phyloP scores from a whole-genome alignment of 2,329 filamentous ascomycete genomes.

The Stylonectria norvegica region DNA sequence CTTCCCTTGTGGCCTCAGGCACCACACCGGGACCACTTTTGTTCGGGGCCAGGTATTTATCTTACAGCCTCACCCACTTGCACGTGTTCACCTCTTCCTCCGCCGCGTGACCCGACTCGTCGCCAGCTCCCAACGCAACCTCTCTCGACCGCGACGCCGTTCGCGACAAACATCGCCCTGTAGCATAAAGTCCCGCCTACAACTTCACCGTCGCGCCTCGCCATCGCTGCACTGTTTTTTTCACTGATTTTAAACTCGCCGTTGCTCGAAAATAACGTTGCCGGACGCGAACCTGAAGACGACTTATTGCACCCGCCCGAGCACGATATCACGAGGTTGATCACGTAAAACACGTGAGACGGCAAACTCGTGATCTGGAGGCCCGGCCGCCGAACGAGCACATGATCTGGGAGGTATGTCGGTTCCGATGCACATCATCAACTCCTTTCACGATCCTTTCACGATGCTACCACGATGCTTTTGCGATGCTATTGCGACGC shows the following conservation, averaged over 20 bases:
- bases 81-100: slow-evolving; percentile 39
- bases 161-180: slow-evolving; percentile 7
- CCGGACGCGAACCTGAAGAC: slow-evolving; percentile 1
- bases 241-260: too few relatives aligned
- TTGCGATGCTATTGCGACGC: slow-evolving; percentile 10
- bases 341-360: slow-evolving; percentile 45
- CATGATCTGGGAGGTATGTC: slow-evolving; percentile 47
- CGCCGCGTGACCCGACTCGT: slow-evolving; percentile 38
- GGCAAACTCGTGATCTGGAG: slow-evolving; percentile 43
- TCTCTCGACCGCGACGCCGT: too few relatives aligned
- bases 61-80: slow-evolving; percentile 35
- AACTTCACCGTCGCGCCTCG: slow-evolving; percentile 9
- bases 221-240: slow-evolving; percentile 15
- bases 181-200: slow-evolving; percentile 30
- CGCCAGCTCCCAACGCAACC: too few relatives aligned
- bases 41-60: slow-evolving; percentile 30
- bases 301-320: slow-evolving; percentile 31
- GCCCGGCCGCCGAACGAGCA: slow-evolving; percentile 31
- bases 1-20: slow-evolving; percentile 21
- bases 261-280: too few relatives aligned
- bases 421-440: slow-evolving; percentile 20
- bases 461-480: slow-evolving; percentile 18
- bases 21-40: slow-evolving; percentile 4
- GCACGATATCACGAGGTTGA: slow-evolving; percentile 49
- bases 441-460: slow-evolving; percentile 7